Evolutionary conservation across 1,284 basidiomycete genomes (phyloP), one percentile per base, ranked within the genome.

Genomic region (Trametes polyzona): DNA sequence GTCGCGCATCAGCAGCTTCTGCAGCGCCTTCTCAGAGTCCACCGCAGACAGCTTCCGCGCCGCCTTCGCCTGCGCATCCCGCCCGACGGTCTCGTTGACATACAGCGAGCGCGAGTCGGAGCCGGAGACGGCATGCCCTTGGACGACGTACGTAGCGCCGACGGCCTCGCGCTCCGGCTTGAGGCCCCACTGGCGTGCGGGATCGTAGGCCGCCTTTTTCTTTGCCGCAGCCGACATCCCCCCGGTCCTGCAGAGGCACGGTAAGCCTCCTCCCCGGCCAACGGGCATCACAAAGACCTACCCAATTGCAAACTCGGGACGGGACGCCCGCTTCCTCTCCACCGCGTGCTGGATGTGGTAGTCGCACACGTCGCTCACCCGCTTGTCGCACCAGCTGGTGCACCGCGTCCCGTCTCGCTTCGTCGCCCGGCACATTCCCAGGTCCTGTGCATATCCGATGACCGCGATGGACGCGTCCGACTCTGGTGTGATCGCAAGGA

Each of bases 401-500:
- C 96, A 98, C 1, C 80, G 69, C 50, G 88, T 87, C 1, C 95
- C 95, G 58, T 97, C 93, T 39, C 84, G 82, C 68, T 87, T 89
- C 37, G 79, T 70, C 5, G 92, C 93, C 2, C 77, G 78, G 69
- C 96, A 99, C 74, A 86, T 86, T 0, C 93, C 92, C 2, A 98
- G 80, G 71, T 98, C 94, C 29, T 81, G 82, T 3, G 94, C 83
- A n/a, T 87, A 83, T 0, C 96, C 96, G 47, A 99, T 87, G 32
- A 93, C 78, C n/a, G 86, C 81, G 43, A 97, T 87, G 2, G 92
- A 90, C 3, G 86, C 82, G 0, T 85, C 87, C 0, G 87, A 91
- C 44, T 88, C 86, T 0, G 96, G 96, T 0, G 93, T 96, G 46
- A 99, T 73, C 0, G 93, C 93, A 6, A 98, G 83, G 23, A 95